A percentile compares a stretch with the other conserved stretches of the same genome.
Conservation (phyloP, 768 basidiomycete species). For the Amanita thiersii region DNA sequence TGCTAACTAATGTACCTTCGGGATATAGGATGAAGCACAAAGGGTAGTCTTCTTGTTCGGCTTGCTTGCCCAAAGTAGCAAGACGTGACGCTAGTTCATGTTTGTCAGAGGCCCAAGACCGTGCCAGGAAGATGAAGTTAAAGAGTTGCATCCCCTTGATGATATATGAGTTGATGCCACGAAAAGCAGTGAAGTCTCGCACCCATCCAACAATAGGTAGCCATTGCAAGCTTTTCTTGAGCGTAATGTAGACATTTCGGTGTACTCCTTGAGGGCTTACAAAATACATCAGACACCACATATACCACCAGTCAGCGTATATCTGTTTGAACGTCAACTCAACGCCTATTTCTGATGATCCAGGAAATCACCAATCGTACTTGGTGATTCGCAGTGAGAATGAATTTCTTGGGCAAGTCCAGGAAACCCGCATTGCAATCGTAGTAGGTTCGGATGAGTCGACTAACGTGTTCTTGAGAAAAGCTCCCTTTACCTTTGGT, state of each 20-base stretch:
- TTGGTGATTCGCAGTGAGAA: conserved; percentile 92
- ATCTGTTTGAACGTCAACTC: conserved; percentile 30
- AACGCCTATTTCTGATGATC: neutral
- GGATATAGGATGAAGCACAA: conserved; percentile 87
- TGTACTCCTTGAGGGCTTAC: conserved; percentile 52
- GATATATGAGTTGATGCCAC: conserved; percentile 5
- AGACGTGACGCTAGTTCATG: conserved; percentile 57
- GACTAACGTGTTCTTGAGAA: conserved; percentile 48
- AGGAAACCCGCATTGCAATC: conserved; percentile 52
- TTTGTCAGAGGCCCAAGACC: conserved; percentile 86
- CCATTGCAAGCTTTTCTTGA: conserved; percentile 85
- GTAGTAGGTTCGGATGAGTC: conserved; percentile 46
- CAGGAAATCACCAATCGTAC: conserved; percentile 28
- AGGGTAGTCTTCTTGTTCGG: conserved; percentile 61
- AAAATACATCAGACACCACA: conserved; percentile 78
- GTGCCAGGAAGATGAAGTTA: conserved; percentile 86
- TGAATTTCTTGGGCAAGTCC: conserved; percentile 68
- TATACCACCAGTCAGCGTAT: conserved; percentile 83
- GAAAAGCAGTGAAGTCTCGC: conserved; percentile 15
- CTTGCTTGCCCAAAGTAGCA: conserved; percentile 57
- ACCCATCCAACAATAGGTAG: conserved; percentile 89
- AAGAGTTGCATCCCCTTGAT: conserved; percentile 89
- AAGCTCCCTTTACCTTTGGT: conserved; percentile 58
- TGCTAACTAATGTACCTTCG: conserved; percentile 91
- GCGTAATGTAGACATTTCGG: conserved; percentile 76